Conservation (phyloP, 306 rosid species). For the Prunus dulcis region DNA sequence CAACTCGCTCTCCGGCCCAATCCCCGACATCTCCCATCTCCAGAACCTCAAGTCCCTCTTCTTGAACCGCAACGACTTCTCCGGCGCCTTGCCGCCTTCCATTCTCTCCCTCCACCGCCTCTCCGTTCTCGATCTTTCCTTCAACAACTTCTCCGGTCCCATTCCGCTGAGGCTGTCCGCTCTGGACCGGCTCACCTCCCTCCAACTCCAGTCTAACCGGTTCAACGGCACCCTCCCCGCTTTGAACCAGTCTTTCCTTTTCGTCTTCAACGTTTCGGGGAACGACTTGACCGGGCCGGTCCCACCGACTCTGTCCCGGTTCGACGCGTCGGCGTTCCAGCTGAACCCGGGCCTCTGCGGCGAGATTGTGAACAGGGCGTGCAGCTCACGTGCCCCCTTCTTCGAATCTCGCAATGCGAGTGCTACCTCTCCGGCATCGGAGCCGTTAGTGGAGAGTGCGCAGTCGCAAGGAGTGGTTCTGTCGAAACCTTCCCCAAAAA, state of each 20-base stretch:
- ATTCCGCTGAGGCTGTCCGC: slow-evolving; percentile 36
- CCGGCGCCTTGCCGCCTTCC: slow-evolving; percentile 67
- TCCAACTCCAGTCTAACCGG: slow-evolving; percentile 54
- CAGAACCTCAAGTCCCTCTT: slow-evolving; percentile 62
- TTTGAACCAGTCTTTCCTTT: slow-evolving; percentile 53
- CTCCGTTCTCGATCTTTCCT: slow-evolving; percentile 50
- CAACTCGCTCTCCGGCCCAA: slow-evolving; percentile 75
- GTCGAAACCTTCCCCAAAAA: slow-evolving; percentile 30
- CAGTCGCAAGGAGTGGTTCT: slow-evolving; percentile 52
- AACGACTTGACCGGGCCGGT: slow-evolving; percentile 69
- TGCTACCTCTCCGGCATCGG: slow-evolving; percentile 24
- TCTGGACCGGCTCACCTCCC: slow-evolving; percentile 53
- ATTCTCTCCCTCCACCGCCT: slow-evolving; percentile 56
- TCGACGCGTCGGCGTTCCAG: slow-evolving; percentile 45
- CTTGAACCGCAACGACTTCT: slow-evolving; percentile 54
- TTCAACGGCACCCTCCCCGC: slow-evolving; percentile 64
- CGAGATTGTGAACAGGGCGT: slow-evolving; percentile 52
- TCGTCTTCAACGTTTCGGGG: slow-evolving; percentile 42
- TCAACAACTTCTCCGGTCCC: slow-evolving; percentile 53
- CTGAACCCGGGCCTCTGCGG: slow-evolving; percentile 71
- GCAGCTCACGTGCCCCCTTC: slow-evolving; percentile 47
- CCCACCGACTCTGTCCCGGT: slow-evolving; percentile 47
- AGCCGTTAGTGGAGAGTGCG: slow-evolving; percentile 50
- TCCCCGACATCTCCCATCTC: slow-evolving; percentile 74
- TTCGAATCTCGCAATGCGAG: slow-evolving; percentile 44